Conservation (phyloP, 1,284 basidiomycete genomes). For the Laetiporus sulphureus region DNA sequence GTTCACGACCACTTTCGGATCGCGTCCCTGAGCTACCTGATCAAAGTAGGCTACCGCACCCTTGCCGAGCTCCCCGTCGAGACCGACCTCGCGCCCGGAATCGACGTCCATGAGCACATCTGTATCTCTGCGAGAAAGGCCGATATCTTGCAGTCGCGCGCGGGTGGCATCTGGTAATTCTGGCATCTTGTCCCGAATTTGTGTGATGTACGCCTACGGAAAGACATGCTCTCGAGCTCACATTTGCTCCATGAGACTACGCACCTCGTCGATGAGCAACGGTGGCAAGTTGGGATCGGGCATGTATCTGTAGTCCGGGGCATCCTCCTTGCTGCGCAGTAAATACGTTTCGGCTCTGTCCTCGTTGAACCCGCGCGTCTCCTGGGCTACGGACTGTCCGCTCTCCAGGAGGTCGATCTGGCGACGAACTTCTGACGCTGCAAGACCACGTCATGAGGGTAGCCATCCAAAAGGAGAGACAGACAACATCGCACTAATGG, state of each 20-base stretch:
- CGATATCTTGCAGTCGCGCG: constrained; percentile 44
- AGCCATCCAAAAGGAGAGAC: constrained; percentile 2
- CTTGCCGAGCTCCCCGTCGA: constrained; percentile 48
- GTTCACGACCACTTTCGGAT: constrained; percentile 73
- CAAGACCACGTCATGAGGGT: background rate
- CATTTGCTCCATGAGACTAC: constrained; percentile 3
- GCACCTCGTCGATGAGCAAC: constrained; percentile 57
- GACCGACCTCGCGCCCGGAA: constrained; percentile 50
- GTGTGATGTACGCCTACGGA: constrained; percentile 52
- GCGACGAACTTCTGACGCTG: constrained; percentile 65
- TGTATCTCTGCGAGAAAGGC: constrained; percentile 59
- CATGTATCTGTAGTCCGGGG: constrained; percentile 97
- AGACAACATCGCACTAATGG: constrained; percentile 60
- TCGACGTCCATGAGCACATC: constrained; percentile 78
- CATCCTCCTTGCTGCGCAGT: constrained; percentile 87
- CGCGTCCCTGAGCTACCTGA: constrained; percentile 46
- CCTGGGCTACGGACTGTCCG: constrained; percentile 57
- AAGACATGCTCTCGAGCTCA: background rate
- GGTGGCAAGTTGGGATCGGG: constrained; percentile 92
- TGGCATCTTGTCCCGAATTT: constrained; percentile 57
- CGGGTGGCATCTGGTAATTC: constrained; percentile 72
- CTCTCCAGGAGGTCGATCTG: constrained; percentile 57
- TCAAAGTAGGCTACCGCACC: constrained; percentile 76
- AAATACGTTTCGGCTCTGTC: constrained; percentile 74
- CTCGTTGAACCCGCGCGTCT: constrained; percentile 92